Base-by-base conservation (phyloP, 2,329 filamentous ascomycete genomes). In the Phyllosticta citrichinensis region DNA sequence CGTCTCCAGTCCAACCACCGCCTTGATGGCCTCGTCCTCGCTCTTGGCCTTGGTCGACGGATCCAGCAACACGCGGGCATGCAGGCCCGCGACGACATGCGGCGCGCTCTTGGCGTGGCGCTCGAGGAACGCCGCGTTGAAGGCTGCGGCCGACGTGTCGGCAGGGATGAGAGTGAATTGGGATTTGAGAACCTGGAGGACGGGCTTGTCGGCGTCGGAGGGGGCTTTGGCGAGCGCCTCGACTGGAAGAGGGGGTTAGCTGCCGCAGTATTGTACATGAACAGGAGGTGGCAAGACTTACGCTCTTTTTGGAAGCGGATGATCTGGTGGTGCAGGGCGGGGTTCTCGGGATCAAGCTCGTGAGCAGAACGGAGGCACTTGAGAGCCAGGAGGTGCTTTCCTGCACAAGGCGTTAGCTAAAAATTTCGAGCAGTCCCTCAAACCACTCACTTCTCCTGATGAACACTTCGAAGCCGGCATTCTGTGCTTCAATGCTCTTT, bases 391-490 rank as follows among this genome's bases (percentile, higher is more conserved):
- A 96, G 77, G 69, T 89, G 91, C 78, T 97, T 97, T 71, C 85
- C 92, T 93, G 68, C 54, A 50, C 74, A 20, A 65, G 64, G 61
- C 63, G 63, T 65, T 19, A 65, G 57, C 25, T 51, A 33, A 3
- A 56, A 47, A 50, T 17, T 19, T 11, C 17, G 30, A 22, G 19
- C 20, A 27, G 27, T 56, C 50, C 8, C 47, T 40, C 20, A 54
- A 61, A 33, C 77, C 4, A 30, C 86, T 80, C 83, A 96, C 91
- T 86, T 78, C 87, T 83, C 70, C 91, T 83, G 63, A 95, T 80
- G 71, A 90, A 92, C 19, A 99, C 87, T 76, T 97, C 92, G 68
- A 97, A 97, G 5, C 91, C 94, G 58, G 87, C 84, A 65, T 87
- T 81, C 75, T 99, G 94, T 22, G 84, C 89, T 64, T 94, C 85